Evolutionary conservation across 139 green algal species (phyloP).

Genomic region (Chlamydomonas sp.): DNA sequence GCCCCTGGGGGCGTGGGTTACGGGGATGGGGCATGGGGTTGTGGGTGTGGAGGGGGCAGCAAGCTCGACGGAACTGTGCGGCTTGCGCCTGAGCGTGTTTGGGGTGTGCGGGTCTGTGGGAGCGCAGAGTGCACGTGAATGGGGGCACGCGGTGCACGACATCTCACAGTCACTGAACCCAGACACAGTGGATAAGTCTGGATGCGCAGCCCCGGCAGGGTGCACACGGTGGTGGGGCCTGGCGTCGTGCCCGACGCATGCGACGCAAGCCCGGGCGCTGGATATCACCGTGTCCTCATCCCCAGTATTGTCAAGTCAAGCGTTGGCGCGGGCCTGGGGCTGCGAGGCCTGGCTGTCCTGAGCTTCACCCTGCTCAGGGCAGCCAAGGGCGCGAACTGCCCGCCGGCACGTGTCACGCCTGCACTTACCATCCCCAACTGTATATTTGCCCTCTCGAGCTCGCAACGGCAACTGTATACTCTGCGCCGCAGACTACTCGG

Average conservation of each 20-base stretch:
- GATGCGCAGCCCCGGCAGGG: too few species aligned
- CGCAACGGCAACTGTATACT: slow-evolving; percentile 84
- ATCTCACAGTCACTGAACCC: too few species aligned
- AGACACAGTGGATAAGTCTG: too few species aligned
- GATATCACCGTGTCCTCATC: neutral
- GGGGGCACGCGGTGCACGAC: too few species aligned
- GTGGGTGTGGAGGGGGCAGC: neutral
- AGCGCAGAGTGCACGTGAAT: neutral
- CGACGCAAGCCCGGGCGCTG: neutral
- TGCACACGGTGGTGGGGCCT: too few species aligned
- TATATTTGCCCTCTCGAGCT: slow-evolving; percentile 62
- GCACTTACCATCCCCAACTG: slow-evolving; percentile 87
- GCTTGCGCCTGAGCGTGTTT: neutral
- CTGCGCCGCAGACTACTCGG: slow-evolving; percentile 79
- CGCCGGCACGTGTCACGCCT: neutral
- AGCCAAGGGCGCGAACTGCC: neutral
- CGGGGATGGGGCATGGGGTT: neutral
- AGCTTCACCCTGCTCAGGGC: neutral
- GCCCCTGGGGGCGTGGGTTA: slow-evolving; percentile 57
- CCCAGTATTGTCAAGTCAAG: neutral
- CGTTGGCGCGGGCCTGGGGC: neutral
- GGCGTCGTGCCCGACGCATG: too few species aligned
- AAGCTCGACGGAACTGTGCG: neutral
- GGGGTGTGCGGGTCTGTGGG: neutral
- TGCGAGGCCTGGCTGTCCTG: neutral